Conservation (phyloP, 2,329 filamentous ascomycete genomes). For the Grosmannia huntii region DNA sequence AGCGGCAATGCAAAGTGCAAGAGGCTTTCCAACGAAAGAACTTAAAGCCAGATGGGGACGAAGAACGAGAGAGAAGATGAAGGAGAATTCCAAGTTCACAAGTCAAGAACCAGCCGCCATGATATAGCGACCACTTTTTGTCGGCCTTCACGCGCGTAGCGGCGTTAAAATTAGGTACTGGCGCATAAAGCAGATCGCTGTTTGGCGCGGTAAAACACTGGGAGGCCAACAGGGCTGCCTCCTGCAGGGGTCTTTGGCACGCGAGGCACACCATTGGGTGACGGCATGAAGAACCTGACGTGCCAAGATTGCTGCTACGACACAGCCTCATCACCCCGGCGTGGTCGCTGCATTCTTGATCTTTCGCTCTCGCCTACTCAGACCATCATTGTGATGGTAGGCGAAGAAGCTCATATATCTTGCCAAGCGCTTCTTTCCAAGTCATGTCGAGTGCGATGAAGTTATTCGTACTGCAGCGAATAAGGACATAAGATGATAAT, state of each 20-base stretch:
- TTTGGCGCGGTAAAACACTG: slow-evolving; percentile 9
- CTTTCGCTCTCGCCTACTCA: background rate
- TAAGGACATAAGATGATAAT: no score
- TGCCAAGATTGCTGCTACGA: background rate
- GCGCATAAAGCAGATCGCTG: slow-evolving; percentile 10
- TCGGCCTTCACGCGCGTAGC: background rate
- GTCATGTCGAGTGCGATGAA: no score
- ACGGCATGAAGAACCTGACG: background rate
- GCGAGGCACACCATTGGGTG: background rate
- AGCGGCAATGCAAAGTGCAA: background rate
- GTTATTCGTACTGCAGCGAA: no score
- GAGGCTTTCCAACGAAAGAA: background rate
- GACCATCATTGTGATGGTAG: no score
- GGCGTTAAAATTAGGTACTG: background rate
- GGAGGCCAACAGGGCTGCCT: background rate
- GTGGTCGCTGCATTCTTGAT: background rate
- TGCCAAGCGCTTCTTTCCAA: no score
- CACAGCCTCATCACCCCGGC: background rate
- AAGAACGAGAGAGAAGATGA: background rate
- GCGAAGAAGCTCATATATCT: no score
- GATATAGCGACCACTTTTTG: background rate
- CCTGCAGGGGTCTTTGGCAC: background rate
- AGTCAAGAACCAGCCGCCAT: slow-evolving; percentile 3
- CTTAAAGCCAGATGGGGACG: background rate
- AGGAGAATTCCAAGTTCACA: background rate